phyloP scores from a whole-genome alignment of 371 early-diverging fungal genomes.

The Apophysomyces elegans region DNA sequence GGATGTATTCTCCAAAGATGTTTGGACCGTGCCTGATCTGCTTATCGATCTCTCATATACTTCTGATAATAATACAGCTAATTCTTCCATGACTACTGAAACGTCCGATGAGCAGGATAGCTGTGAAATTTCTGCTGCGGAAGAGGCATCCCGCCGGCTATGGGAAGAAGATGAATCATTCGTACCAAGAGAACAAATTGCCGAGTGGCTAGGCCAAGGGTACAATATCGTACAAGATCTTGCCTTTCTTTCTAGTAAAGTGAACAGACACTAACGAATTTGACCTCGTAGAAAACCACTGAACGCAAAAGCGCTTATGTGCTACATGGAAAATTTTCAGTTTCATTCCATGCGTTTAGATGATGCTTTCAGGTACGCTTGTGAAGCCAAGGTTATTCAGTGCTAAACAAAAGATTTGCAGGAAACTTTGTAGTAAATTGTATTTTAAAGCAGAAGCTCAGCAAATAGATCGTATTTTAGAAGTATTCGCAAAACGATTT shows the following conservation, averaged over 20 bases:
- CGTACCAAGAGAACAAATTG: constrained; percentile 44
- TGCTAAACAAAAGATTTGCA: constrained; percentile 12
- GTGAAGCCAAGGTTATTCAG: not conserved
- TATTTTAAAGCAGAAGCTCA: constrained; percentile 92
- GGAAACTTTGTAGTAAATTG: constrained; percentile 74
- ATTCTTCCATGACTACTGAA: not conserved
- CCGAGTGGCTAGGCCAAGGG: constrained; percentile 57
- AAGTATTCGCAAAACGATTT: constrained; percentile 79
- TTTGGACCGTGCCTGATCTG: not conserved
- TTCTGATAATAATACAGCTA: not conserved
- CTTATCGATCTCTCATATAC: not conserved
- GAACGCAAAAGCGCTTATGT: constrained; percentile 58
- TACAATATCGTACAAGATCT: constrained; percentile 5
- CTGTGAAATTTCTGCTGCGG: constrained; percentile 20
- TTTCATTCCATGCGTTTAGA: constrained; percentile 76
- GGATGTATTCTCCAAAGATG: constrained; percentile 1
- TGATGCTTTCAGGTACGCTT: constrained; percentile 69
- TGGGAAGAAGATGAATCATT: constrained; percentile 49
- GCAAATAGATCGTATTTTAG: constrained; percentile 86
- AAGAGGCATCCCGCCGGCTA: constrained; percentile 34
- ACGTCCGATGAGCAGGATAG: not conserved
- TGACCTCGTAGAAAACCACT: constrained; percentile 39
- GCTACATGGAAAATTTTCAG: constrained; percentile 80
- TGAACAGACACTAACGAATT: not conserved
- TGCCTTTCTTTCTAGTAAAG: no score